Evolutionary conservation across 768 basidiomycete genomes (phyloP).

Genomic region (Brasilioporus rufonigricans): DNA sequence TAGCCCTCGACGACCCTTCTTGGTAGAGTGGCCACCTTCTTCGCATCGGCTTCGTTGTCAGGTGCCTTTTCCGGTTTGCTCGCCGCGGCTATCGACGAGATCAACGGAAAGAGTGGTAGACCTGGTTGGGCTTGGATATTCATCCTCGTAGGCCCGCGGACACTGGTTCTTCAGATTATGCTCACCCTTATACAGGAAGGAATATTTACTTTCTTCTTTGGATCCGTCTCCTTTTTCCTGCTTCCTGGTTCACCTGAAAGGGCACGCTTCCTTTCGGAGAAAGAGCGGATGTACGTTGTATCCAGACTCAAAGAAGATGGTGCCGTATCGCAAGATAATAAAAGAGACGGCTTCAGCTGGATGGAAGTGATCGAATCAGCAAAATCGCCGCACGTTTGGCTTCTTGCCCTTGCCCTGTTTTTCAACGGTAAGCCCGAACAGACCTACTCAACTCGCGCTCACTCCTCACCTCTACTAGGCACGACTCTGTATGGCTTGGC

Average conservation of each 20-base stretch:
- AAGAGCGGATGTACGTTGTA: conserved; percentile 49
- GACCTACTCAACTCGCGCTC: not conserved
- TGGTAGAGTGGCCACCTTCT: conserved; percentile 38
- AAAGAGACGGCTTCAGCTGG: conserved; percentile 54
- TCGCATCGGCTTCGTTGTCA: conserved; percentile 47
- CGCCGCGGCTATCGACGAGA: conserved; percentile 55
- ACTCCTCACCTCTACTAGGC: conserved; percentile 9
- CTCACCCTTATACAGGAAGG: conserved; percentile 44
- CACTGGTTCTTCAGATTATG: not conserved
- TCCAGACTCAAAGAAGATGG: conserved; percentile 21
- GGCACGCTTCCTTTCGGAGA: conserved; percentile 48
- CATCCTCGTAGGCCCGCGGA: conserved; percentile 37
- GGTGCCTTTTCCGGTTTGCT: conserved; percentile 66
- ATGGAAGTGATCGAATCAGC: conserved; percentile 48
- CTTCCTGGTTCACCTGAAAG: conserved; percentile 43
- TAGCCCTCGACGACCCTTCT: not conserved
- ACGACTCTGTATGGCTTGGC: conserved; percentile 13
- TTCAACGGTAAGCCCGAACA: conserved; percentile 39
- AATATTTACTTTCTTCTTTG: conserved; percentile 59
- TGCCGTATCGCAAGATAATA: conserved; percentile 40
- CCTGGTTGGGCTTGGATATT: conserved; percentile 66
- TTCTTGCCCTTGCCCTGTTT: conserved; percentile 52
- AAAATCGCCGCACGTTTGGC: conserved; percentile 52
- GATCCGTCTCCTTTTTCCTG: conserved; percentile 47
- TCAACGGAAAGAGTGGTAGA: conserved; percentile 49